Evolutionary conservation across 2,329 filamentous ascomycete genomes (phyloP).

Genomic region (Phialemonium atrogriseum): DNA sequence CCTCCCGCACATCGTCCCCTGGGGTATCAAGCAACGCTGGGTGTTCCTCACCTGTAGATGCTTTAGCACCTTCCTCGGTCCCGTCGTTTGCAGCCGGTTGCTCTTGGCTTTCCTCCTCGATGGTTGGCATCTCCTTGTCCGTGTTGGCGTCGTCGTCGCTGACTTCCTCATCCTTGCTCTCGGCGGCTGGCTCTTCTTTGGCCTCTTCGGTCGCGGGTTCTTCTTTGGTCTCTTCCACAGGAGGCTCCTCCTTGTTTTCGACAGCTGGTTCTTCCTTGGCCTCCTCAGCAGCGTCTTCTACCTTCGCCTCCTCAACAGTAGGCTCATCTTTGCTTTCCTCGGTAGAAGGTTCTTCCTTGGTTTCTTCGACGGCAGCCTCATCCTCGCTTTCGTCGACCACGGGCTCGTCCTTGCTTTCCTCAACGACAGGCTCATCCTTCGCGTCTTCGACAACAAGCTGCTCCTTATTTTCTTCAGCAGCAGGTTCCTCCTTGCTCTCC

Average conservation of each 20-base stretch:
- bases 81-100: slow-evolving; percentile 4
- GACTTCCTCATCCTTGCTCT: slow-evolving; percentile 29
- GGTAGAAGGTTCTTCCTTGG: not conserved
- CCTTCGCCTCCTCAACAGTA: not conserved
- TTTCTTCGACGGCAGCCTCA: not conserved
- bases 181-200: slow-evolving; percentile 11
- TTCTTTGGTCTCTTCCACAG: not conserved
- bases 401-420: not conserved
- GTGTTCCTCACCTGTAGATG: slow-evolving; percentile 21
- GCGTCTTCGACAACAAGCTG: slow-evolving; percentile 12
- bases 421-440: not conserved
- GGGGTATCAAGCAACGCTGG: slow-evolving; percentile 20
- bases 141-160: not conserved
- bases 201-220: slow-evolving; percentile 43
- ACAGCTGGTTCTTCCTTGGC: slow-evolving; percentile 16
- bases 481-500: slow-evolving; percentile 25
- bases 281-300: slow-evolving; percentile 1
- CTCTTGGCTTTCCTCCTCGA: slow-evolving; percentile 1
- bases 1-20: slow-evolving; percentile 13
- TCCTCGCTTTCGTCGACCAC: not conserved
- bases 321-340: not conserved
- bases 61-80: slow-evolving; percentile 6
- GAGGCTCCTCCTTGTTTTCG: slow-evolving; percentile 5
- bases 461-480: slow-evolving; percentile 37
- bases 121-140: slow-evolving; percentile 1